Evolutionary conservation across 1,139 yeast species (phyloP).

Genomic region (Pichia terricola): DNA sequence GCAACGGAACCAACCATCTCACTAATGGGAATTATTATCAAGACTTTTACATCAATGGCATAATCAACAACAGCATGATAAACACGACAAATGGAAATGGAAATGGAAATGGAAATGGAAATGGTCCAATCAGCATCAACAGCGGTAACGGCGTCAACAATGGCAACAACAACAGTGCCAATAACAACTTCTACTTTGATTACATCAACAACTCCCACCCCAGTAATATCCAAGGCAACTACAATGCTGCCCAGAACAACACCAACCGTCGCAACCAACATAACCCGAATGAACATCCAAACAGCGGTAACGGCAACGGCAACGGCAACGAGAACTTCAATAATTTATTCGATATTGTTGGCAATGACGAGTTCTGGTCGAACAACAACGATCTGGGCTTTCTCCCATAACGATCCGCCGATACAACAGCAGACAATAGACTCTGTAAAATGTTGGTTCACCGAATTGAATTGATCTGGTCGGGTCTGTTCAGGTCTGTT

Average conservation of each 20-base stretch:
- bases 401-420: slow-evolving; percentile 21
- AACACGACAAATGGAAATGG: background rate
- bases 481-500: too few relatives aligned
- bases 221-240: too few relatives aligned
- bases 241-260: too few relatives aligned
- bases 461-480: too few relatives aligned
- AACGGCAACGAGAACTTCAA: slow-evolving; percentile 2
- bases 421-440: too few relatives aligned
- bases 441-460: too few relatives aligned
- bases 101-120: too few relatives aligned
- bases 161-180: background rate
- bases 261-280: too few relatives aligned
- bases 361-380: slow-evolving; percentile 32
- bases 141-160: slow-evolving; percentile 1
- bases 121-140: background rate
- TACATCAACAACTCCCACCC: background rate
- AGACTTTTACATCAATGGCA: background rate
- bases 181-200: background rate
- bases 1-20: too few relatives aligned
- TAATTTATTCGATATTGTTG: slow-evolving; percentile 7
- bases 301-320: background rate
- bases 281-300: background rate
- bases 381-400: slow-evolving; percentile 36
- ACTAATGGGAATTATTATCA: background rate
- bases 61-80: background rate